Percentiles rank a stretch among this genome's conserved stretches.
Evolutionary conservation across 768 basidiomycete species (phyloP).

Genomic region (Tricholoma matsutake): DNA sequence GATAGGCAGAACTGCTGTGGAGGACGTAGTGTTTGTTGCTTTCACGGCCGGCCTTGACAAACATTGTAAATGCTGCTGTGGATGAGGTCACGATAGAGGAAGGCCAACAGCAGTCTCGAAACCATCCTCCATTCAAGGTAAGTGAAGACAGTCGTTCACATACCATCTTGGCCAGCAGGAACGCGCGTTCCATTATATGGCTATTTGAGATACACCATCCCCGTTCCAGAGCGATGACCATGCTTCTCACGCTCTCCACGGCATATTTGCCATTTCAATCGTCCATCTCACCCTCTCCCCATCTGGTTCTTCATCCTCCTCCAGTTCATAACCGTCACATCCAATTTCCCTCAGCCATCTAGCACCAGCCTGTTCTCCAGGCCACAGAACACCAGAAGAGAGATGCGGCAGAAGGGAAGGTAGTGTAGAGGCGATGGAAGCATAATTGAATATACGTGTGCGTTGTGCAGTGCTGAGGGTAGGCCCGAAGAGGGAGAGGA

Average conservation of each 20-base stretch:
- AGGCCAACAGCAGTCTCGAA: too few species aligned
- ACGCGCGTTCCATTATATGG: too few species aligned
- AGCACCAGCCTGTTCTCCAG: slow-evolving; percentile 40
- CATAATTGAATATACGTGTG: slow-evolving; percentile 50
- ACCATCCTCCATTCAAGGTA: too few species aligned
- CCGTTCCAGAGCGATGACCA: not conserved
- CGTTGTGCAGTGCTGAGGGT: slow-evolving; percentile 53
- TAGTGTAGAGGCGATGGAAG: slow-evolving; percentile 44
- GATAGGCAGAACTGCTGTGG: too few species aligned
- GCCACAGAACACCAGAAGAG: slow-evolving; percentile 21
- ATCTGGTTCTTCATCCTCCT: not conserved
- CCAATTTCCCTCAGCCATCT: slow-evolving; percentile 46
- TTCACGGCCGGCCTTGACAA: too few species aligned
- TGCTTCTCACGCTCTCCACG: not conserved
- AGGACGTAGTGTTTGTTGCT: too few species aligned
- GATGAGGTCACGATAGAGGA: too few species aligned
- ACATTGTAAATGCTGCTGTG: too few species aligned
- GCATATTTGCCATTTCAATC: not conserved
- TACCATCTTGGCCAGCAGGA: too few species aligned
- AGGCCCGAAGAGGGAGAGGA: slow-evolving; percentile 57
- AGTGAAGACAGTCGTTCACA: too few species aligned
- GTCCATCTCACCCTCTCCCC: not conserved
- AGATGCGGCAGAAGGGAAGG: slow-evolving; percentile 29
- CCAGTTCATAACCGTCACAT: slow-evolving; percentile 43
- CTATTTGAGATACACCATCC: too few species aligned